Conservation (phyloP, 495 filamentous ascomycete genomes). For the Daldinia vernicosa region DNA sequence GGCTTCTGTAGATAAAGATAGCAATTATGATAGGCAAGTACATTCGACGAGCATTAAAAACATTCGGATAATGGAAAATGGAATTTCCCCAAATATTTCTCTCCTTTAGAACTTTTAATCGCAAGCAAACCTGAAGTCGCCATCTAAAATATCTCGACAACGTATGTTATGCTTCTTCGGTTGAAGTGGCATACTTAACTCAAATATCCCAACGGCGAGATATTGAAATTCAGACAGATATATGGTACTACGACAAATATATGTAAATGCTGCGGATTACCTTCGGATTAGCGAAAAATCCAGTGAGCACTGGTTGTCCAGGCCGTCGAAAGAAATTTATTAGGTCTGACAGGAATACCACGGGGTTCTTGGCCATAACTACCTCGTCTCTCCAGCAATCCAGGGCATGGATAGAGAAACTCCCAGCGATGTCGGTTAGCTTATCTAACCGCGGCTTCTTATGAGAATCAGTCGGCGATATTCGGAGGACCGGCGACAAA, state of each 20-base stretch:
- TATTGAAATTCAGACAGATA: neutral
- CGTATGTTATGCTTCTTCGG: neutral
- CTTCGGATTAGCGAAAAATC: neutral
- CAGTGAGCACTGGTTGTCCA: neutral
- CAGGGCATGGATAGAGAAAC: conserved; percentile 10
- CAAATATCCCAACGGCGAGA: neutral
- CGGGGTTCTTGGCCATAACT: conserved; percentile 2
- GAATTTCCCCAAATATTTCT: neutral
- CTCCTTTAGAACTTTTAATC: neutral
- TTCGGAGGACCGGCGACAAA: conserved; percentile 18
- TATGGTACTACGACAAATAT: neutral
- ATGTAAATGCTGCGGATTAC: neutral
- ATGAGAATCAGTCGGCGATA: conserved; percentile 20
- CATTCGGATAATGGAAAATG: neutral
- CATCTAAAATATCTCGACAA: neutral
- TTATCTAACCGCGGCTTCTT: conserved; percentile 4
- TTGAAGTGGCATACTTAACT: neutral
- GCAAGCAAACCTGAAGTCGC: neutral
- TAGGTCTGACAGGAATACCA: neutral
- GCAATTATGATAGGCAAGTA: neutral
- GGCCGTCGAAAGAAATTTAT: neutral
- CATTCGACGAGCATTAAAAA: neutral
- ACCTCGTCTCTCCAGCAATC: neutral
- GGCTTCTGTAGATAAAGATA: neutral
- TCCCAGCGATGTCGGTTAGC: conserved; percentile 28